Conservation (phyloP, 1,139 yeast species). For the Geotrichum restrictum region DNA sequence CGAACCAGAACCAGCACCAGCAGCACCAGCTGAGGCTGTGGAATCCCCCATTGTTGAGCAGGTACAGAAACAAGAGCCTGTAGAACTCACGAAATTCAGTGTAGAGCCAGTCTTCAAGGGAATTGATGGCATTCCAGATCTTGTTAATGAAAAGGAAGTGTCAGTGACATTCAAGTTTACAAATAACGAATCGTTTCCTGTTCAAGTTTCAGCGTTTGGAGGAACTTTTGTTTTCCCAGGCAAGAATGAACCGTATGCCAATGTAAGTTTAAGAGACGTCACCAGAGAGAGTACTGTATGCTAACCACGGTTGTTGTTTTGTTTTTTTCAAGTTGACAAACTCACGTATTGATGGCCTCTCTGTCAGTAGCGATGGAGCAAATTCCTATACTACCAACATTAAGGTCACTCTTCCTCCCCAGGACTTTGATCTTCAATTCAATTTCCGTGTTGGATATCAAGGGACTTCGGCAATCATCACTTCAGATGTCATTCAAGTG, state of each 20-base stretch:
- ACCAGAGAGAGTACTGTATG: too few relatives aligned
- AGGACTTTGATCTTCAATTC: conserved; percentile 59
- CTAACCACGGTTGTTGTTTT: too few relatives aligned
- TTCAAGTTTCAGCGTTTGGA: conserved; percentile 67
- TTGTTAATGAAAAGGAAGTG: conserved; percentile 51
- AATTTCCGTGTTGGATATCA: conserved; percentile 52
- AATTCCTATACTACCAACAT: conserved; percentile 27
- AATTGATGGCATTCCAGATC: conserved; percentile 22
- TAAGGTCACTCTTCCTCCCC: conserved; percentile 51
- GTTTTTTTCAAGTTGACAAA: conserved; percentile 53
- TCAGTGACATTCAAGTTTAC: conserved; percentile 52
- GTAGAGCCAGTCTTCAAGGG: conserved; percentile 15
- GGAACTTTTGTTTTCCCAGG: conserved; percentile 60
- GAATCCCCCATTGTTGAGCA: not conserved
- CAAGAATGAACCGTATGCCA: conserved; percentile 46
- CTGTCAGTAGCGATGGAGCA: not conserved
- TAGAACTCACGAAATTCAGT: conserved; percentile 2
- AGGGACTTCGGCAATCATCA: conserved; percentile 48
- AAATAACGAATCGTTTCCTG: conserved; percentile 55
- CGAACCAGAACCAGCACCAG: too few relatives aligned
- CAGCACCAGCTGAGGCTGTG: too few relatives aligned
- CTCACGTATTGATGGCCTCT: conserved; percentile 27
- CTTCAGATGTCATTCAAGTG: conserved; percentile 57
- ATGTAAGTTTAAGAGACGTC: conserved; percentile 24
- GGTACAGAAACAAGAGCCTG: conserved; percentile 30